Base-by-base conservation (phyloP, 208 protist genomes). In the Cochliopodium minus region DNA sequence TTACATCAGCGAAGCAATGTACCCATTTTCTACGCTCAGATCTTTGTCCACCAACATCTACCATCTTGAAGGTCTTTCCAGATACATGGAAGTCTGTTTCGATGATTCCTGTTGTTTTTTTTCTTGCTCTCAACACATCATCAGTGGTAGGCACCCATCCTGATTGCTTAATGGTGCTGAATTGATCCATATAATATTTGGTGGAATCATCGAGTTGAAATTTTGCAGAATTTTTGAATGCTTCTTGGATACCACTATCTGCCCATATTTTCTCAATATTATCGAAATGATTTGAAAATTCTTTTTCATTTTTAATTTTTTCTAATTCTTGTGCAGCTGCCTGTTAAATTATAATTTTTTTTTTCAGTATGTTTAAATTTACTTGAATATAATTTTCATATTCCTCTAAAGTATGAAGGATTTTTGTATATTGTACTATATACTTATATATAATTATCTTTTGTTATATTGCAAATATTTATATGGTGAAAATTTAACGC, bases 1-100 rank as follows among this genome's bases (percentile, higher is more conserved):
- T 86, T 2, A 88, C 79, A 50, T 71, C 68, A 43, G 83, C 72
- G 61, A 88, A 88, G 58, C 73, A 83, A 53, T 86, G 74, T 39
- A 88, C 81, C 81, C 78, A 88, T 59, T 87, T 59, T 30, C 46
- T 59, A 30, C 55, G 2, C 32, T 59, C 58, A 45, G 42, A 46
- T 55, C 49, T 53, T 38, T 62, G 46, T 17, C 58, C 58, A 22
- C 59, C 42, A 5, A 49, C 59, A 56, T 40, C 38, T 9, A 58
- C n/a, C 15, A 38, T 52, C 61, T 68, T 53, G 62, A 84, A 84
- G 25, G 48, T 48, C 1, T 80, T 45, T 32, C 52, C 64, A 9
- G 72, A 53, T 25, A 73, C 60, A 10, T 64, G 26, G 45, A 88
- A 90, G n/a, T 72, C 29, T 6, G 66, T 70, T 61, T 88, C 78